phyloP scores from a whole-genome alignment of 495 filamentous ascomycete species.

The Penicillium maclennaniae region DNA sequence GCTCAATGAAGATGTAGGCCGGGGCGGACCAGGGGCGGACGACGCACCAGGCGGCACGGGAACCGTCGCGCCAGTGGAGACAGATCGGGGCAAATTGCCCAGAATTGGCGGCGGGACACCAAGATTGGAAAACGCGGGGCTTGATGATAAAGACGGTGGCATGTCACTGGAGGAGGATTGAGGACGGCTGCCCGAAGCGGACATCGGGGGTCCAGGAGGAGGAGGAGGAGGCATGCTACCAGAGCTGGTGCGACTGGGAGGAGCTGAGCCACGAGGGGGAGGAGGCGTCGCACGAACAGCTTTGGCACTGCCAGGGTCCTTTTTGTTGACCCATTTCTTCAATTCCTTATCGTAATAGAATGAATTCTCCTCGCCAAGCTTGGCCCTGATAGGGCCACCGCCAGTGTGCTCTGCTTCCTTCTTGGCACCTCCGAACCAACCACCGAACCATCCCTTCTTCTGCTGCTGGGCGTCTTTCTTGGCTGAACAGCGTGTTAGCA shows the following conservation, averaged over 20 bases:
- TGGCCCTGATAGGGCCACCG: slow-evolving; percentile 75
- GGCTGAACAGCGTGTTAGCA: slow-evolving; percentile 31
- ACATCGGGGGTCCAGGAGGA: slow-evolving; percentile 33
- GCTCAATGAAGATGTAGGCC: slow-evolving; percentile 66
- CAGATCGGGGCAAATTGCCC: slow-evolving; percentile 30
- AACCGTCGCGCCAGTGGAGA: slow-evolving; percentile 35
- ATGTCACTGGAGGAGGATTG: slow-evolving; percentile 39
- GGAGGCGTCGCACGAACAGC: slow-evolving; percentile 51
- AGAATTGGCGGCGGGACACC: slow-evolving; percentile 25
- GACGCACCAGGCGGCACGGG: slow-evolving; percentile 30
- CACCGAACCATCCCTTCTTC: slow-evolving; percentile 82
- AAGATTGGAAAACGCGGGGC: slow-evolving; percentile 36
- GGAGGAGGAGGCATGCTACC: slow-evolving; percentile 35
- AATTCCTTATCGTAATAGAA: slow-evolving; percentile 93
- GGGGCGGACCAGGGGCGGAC: slow-evolving; percentile 28
- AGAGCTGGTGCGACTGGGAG: slow-evolving; percentile 39
- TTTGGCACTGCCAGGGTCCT: slow-evolving; percentile 51
- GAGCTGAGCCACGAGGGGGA: slow-evolving; percentile 46
- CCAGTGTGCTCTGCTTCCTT: slow-evolving; percentile 61
- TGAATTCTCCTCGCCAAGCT: slow-evolving; percentile 87
- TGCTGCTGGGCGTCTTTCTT: slow-evolving; percentile 33
- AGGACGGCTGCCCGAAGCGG: slow-evolving; percentile 30
- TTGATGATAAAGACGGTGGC: slow-evolving; percentile 34
- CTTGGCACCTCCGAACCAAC: slow-evolving; percentile 75
- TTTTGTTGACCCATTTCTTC: slow-evolving; percentile 98